Evolutionary conservation across 2,329 filamentous ascomycete species (phyloP), one percentile per base, ranked within the genome.

Genomic region (Fusarium stilboides): DNA sequence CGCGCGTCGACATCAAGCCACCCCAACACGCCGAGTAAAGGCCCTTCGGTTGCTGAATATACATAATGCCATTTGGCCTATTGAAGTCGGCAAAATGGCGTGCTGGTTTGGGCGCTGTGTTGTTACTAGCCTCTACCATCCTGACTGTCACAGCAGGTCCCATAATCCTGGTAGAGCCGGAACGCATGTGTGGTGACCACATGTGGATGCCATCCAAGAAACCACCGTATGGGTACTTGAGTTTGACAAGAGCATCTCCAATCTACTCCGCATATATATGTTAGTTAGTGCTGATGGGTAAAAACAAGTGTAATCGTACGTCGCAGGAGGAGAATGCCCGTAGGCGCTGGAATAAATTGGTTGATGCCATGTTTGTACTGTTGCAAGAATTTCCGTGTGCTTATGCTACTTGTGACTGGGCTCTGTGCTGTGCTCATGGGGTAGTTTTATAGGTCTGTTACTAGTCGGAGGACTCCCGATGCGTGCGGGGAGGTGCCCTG

Each of bases 91-190:
- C 75, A 46, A 77, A 77, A 26, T 77, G 28, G 76, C 56, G 54
- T 68, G 6, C 59, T n/a, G 71, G 70, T 37, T 65, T 72, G 4
- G 76, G 76, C 4, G 74, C 62, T 6, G 70, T 52, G 6, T 31
- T 63, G 37, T 78, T 68, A 47, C 69, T 73, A n/a, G 57, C 53
- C 50, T 62, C 55, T 4, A 77, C 76, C 74, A 77, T 77, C 33
- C 74, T 66, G 15, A 78, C 73, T 1, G 76, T 78, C 14, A 77
- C 50, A 9, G 74, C 75, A 10, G 75, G 76, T 10, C 76, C 76
- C 28, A 70, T 65, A 24, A 75, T 64, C 8, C 63, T 31, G 1
- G 50, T 26, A 14, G 60, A 14, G 65, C 42, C 9, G 53, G 17
- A 8, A 57, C 39, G 28, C 46, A 71, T 68, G 34, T 69, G 66